Percentiles rank a stretch among this genome's conserved stretches.
Conservation (phyloP, 768 basidiomycete species). For the Mycena amicta region DNA sequence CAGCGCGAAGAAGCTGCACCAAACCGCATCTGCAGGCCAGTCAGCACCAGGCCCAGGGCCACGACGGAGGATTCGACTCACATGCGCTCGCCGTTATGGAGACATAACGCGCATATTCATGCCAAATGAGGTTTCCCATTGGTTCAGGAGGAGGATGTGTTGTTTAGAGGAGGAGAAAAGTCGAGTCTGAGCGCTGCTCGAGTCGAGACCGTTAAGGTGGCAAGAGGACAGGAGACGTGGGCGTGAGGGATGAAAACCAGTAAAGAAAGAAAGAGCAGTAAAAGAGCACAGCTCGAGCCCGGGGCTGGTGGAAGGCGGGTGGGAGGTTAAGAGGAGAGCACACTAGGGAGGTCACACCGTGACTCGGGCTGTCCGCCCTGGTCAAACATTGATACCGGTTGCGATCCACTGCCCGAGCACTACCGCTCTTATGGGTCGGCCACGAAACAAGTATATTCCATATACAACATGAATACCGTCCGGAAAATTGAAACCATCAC, state of each 20-base stretch:
- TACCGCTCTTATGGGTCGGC: not conserved
- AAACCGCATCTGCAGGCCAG: constrained; percentile 61
- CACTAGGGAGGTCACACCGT: not conserved
- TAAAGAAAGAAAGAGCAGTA: constrained; percentile 30
- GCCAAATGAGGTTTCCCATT: constrained; percentile 86
- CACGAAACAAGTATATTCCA: not conserved
- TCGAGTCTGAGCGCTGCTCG: constrained; percentile 28
- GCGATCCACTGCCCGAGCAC: not conserved
- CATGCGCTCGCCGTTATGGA: constrained; percentile 72
- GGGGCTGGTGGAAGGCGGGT: constrained; percentile 28
- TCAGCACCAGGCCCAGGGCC: not conserved
- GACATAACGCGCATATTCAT: constrained; percentile 72
- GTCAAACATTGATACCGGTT: not conserved
- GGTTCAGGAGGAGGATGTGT: constrained; percentile 20
- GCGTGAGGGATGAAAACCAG: constrained; percentile 30
- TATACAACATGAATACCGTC: not conserved
- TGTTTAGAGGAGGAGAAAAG: constrained; percentile 15
- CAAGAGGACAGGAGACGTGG: constrained; percentile 23
- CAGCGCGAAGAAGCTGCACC: constrained; percentile 81
- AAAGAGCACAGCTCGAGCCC: constrained; percentile 42
- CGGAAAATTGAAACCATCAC: constrained; percentile 1
- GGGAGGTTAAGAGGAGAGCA: constrained; percentile 36
- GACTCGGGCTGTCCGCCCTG: not conserved
- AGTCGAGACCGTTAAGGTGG: constrained; percentile 11
- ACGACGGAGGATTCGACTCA: constrained; percentile 42